Evolutionary conservation across 2,329 filamentous ascomycete genomes (phyloP).

Genomic region (Monilinia vaccinii-corymbosi): DNA sequence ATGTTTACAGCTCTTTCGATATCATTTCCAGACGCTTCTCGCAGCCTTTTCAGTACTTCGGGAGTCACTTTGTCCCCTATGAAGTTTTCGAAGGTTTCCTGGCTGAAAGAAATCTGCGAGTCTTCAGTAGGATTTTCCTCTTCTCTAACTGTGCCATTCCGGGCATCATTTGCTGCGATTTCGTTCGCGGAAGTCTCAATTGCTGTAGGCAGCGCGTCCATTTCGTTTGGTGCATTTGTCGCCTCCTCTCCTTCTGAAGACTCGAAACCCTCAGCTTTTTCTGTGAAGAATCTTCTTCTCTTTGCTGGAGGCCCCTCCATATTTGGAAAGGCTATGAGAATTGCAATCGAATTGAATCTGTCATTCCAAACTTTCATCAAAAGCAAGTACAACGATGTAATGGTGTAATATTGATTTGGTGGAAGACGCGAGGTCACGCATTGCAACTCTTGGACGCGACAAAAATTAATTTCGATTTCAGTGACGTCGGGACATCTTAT

Average conservation of each 20-base stretch:
- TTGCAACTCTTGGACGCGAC: constrained; percentile 10
- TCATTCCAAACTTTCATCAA: neutral
- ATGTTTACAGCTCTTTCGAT: constrained; percentile 58
- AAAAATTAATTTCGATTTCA: constrained; percentile 1
- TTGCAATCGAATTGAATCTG: neutral
- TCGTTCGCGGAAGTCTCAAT: neutral
- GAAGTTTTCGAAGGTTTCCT: constrained; percentile 48
- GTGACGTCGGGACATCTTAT: constrained; percentile 12
- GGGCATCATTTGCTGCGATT: neutral
- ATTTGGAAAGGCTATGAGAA: constrained; percentile 19
- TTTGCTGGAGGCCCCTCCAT: constrained; percentile 38
- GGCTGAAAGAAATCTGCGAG: constrained; percentile 38
- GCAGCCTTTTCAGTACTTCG: constrained; percentile 41
- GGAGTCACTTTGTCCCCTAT: constrained; percentile 47
- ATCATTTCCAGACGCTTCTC: constrained; percentile 45
- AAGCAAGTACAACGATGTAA: neutral
- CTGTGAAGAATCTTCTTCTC: constrained; percentile 38
- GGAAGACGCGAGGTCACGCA: constrained; percentile 20
- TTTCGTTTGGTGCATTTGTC: constrained; percentile 18
- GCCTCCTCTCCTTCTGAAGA: constrained; percentile 16
- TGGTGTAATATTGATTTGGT: constrained; percentile 6
- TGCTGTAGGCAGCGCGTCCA: constrained; percentile 22
- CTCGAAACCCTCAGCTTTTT: constrained; percentile 25
- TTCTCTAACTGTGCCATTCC: neutral
- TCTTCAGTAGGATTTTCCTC: constrained; percentile 10